Evolutionary conservation across 139 green algal species (phyloP).

Genomic region (Micromonas commoda): DNA sequence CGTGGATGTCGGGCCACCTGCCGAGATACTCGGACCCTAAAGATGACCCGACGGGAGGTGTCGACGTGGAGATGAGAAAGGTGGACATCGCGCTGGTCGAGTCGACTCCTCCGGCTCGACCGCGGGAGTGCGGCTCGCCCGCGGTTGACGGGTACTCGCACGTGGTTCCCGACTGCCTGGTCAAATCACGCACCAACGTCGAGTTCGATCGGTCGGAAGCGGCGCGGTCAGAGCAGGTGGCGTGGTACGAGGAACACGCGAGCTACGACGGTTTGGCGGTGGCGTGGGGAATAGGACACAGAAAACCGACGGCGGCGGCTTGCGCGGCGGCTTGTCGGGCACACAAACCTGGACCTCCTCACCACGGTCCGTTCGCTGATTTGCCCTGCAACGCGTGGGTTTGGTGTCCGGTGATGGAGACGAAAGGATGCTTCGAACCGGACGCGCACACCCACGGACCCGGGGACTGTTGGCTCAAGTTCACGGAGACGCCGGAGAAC

Average conservation of each 20-base stretch:
- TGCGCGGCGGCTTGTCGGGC: slow-evolving; percentile 51
- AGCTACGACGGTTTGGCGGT: slow-evolving; percentile 72
- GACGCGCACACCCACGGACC: slow-evolving; percentile 70
- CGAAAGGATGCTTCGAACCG: slow-evolving; percentile 66
- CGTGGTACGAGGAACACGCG: slow-evolving; percentile 40
- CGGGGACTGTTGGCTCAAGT: slow-evolving; percentile 88
- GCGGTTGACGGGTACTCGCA: slow-evolving; percentile 61
- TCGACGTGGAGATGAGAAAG: background rate
- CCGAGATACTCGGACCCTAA: background rate
- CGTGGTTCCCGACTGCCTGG: slow-evolving; percentile 54
- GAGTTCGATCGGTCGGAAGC: slow-evolving; percentile 2
- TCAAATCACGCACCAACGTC: slow-evolving; percentile 39
- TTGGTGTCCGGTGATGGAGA: slow-evolving; percentile 52
- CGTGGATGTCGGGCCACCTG: background rate
- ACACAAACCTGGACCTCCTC: slow-evolving; percentile 35
- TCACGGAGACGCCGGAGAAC: slow-evolving; percentile 56
- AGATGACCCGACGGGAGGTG: background rate
- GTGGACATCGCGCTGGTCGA: background rate
- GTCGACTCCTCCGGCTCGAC: background rate
- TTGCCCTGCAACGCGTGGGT: slow-evolving; percentile 82
- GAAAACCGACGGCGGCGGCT: slow-evolving; percentile 42
- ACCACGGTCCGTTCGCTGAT: slow-evolving; percentile 36
- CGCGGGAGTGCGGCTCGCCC: slow-evolving; percentile 52
- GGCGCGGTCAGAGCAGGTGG: slow-evolving; percentile 8
- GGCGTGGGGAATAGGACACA: slow-evolving; percentile 72